These are phyloP conservation scores for Beauveria sp. DNA, from an alignment of 2,329 filamentous ascomycete species.

Conservation along the genomic window DNA sequence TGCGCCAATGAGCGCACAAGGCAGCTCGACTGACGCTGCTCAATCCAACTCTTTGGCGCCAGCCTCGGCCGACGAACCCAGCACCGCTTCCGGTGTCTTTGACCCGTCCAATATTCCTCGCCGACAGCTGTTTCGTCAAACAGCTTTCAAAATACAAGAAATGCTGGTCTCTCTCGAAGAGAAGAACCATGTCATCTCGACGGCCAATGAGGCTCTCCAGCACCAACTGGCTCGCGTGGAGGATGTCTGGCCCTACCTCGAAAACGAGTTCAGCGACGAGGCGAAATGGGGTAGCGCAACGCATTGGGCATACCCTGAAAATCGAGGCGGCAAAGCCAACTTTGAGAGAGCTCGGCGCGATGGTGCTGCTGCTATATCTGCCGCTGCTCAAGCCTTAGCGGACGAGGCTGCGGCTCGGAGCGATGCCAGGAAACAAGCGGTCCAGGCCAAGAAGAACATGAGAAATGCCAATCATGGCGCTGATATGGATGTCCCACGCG, in stretches of 20 bases:
- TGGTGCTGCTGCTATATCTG: constrained; percentile 68
- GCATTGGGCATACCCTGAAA: constrained; percentile 94
- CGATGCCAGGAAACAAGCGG: constrained; percentile 75
- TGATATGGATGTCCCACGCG: constrained; percentile 69
- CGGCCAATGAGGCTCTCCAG: constrained; percentile 81
- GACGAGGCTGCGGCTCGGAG: constrained; percentile 79
- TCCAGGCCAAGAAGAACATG: constrained; percentile 67
- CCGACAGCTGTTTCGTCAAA: constrained; percentile 68
- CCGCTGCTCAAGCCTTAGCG: constrained; percentile 68
- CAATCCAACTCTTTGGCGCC: constrained; percentile 29
- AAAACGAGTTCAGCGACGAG: constrained; percentile 87
- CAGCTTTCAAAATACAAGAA: constrained; percentile 70
- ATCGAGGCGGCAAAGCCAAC: constrained; percentile 59
- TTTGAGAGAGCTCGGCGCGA: constrained; percentile 72
- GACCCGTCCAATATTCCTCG: constrained; percentile 54
- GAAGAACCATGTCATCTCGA: constrained; percentile 93
- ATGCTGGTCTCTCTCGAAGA: constrained; percentile 90
- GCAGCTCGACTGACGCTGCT: constrained; percentile 36
- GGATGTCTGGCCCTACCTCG: constrained; percentile 78
- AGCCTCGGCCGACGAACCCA: constrained; percentile 36
- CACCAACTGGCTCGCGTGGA: constrained; percentile 80
- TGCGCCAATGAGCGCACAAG: constrained; percentile 42
- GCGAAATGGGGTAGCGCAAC: constrained; percentile 84
- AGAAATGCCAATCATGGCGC: constrained; percentile 65
- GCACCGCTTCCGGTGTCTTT: constrained; percentile 36